Evolutionary conservation across 495 filamentous ascomycete species (phyloP).

Genomic region (Trichoderma virens): DNA sequence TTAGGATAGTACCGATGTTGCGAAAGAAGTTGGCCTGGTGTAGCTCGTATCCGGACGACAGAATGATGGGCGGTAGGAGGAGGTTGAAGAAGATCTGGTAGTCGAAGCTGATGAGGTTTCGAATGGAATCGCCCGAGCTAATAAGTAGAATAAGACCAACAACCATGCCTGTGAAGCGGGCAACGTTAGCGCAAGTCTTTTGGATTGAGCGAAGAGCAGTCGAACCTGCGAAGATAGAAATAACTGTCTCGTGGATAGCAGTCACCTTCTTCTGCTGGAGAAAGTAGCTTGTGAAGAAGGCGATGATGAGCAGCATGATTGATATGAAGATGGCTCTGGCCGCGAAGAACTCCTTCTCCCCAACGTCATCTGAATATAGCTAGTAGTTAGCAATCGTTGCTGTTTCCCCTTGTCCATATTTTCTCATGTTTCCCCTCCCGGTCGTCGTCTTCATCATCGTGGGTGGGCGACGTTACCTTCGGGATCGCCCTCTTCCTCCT

Average conservation of each 20-base stretch:
- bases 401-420: not conserved
- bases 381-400: slow-evolving; percentile 17
- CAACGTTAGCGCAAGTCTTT: not conserved
- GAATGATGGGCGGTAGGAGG: slow-evolving; percentile 91
- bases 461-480: slow-evolving; percentile 31
- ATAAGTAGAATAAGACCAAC: slow-evolving; percentile 85
- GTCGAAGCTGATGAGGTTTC: slow-evolving; percentile 85
- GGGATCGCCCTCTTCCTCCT: slow-evolving; percentile 41
- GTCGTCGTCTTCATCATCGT: not conserved
- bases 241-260: slow-evolving; percentile 93
- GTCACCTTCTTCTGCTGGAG: slow-evolving; percentile 92
- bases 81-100: slow-evolving; percentile 99
- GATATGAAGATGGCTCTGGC: slow-evolving; percentile 97
- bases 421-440: not conserved
- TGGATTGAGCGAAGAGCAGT: not conserved
- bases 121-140: slow-evolving; percentile 68
- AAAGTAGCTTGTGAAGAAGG: slow-evolving; percentile 94
- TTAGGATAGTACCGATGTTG: slow-evolving; percentile 94
- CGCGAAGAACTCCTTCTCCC: slow-evolving; percentile 80
- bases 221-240: slow-evolving; percentile 95
- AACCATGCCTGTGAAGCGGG: slow-evolving; percentile 68
- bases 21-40: slow-evolving; percentile 99
- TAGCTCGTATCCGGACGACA: slow-evolving; percentile 93
- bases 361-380: slow-evolving; percentile 31
- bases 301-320: slow-evolving; percentile 83